phyloP scores from a whole-genome alignment of 495 filamentous ascomycete species.

The Ramalina intermedia region DNA sequence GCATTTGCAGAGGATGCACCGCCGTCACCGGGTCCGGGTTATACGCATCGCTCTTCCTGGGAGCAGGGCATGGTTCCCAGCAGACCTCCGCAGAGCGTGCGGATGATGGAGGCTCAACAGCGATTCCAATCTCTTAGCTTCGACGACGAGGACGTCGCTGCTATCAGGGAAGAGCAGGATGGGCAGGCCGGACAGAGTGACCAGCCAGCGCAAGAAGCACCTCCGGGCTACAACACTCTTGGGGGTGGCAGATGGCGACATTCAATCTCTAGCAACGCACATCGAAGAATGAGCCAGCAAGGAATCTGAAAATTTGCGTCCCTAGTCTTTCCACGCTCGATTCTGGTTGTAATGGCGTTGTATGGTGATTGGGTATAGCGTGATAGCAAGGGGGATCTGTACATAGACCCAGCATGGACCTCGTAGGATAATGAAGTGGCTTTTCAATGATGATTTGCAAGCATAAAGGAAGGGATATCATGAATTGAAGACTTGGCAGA shows the following conservation, averaged over 20 bases:
- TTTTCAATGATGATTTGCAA: no score
- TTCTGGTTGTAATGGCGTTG: no score
- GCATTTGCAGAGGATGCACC: background rate
- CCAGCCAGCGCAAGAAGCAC: background rate
- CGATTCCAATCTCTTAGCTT: slow-evolving; percentile 11
- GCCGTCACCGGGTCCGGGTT: background rate
- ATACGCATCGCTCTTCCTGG: background rate
- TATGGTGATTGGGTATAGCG: no score
- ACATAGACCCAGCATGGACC: no score
- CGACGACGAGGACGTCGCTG: slow-evolving; percentile 1
- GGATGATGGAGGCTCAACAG: slow-evolving; percentile 2
- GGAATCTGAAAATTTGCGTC: no score
- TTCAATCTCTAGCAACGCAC: background rate
- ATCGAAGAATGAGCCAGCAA: background rate
- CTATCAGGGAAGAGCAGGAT: background rate
- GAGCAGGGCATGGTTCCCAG: background rate
- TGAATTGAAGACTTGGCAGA: no score
- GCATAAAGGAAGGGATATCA: no score
- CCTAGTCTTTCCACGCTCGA: no score
- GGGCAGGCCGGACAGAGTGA: background rate
- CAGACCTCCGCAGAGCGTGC: background rate
- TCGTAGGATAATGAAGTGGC: no score
- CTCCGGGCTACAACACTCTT: background rate
- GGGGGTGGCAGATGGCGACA: background rate
- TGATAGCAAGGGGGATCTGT: no score